phyloP scores from a whole-genome alignment of 805 yeast species.

The Allodekkera sacchari region DNA sequence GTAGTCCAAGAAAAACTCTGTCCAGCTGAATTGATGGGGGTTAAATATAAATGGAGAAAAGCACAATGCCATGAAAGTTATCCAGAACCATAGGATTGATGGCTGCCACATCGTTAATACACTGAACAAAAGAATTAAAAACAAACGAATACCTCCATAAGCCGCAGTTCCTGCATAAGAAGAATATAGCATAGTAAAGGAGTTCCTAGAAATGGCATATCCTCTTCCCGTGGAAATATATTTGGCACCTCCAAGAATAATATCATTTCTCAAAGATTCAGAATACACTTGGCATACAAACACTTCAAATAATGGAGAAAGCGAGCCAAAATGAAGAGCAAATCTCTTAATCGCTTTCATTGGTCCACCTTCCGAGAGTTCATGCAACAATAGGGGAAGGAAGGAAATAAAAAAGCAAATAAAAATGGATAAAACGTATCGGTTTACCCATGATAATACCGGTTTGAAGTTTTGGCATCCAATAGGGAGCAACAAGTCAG shows the following conservation, averaged over 20 bases:
- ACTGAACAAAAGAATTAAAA: conserved; percentile 66
- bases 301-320: conserved; percentile 90
- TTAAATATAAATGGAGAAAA: conserved; percentile 45
- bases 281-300: conserved; percentile 93
- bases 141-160: conserved; percentile 65
- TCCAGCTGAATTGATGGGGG: conserved; percentile 44
- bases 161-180: conserved; percentile 71
- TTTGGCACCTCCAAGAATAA: conserved; percentile 85
- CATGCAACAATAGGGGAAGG: conserved; percentile 81
- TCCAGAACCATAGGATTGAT: conserved; percentile 52
- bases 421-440: conserved; percentile 82
- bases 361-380: conserved; percentile 76
- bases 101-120: conserved; percentile 77
- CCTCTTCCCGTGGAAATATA: conserved; percentile 93
- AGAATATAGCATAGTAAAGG: conserved; percentile 66
- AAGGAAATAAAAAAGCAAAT: conserved; percentile 91
- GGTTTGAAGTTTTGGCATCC: conserved; percentile 87
- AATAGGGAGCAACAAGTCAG: conserved; percentile 63
- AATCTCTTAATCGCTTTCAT: conserved; percentile 67
- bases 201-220: conserved; percentile 75
- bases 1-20: conserved; percentile 41
- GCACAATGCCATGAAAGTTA: conserved; percentile 37
- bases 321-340: conserved; percentile 64
- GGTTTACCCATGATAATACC: conserved; percentile 81
- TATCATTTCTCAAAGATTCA: conserved; percentile 61